Evolutionary conservation across 768 basidiomycete species (phyloP).

Genomic region (Tricholoma matsutake): DNA sequence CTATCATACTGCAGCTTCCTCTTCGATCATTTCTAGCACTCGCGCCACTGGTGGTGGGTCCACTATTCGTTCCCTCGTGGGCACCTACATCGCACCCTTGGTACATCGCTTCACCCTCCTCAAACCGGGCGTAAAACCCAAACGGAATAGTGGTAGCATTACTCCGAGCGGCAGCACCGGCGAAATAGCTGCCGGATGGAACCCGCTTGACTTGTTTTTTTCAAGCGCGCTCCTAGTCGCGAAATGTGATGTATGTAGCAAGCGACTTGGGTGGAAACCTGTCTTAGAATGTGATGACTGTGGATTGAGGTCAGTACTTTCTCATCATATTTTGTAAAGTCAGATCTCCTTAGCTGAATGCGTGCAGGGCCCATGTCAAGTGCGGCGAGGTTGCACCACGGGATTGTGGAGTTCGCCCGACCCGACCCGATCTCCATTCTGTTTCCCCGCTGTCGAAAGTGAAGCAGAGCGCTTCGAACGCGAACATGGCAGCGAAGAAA

Average conservation of each 20-base stretch:
- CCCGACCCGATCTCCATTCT: conserved; percentile 26
- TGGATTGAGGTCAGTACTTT: conserved; percentile 54
- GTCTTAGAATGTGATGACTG: conserved; percentile 89
- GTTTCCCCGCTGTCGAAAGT: conserved; percentile 39
- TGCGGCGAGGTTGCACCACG: conserved; percentile 81
- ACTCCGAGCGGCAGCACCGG: conserved; percentile 29
- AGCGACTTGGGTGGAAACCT: conserved; percentile 84
- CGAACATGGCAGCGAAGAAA: conserved; percentile 30
- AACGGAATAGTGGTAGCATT: conserved; percentile 28
- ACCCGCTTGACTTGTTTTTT: conserved; percentile 77
- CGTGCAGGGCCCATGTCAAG: conserved; percentile 72
- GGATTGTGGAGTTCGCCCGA: conserved; percentile 67
- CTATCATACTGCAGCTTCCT: conserved; percentile 59
- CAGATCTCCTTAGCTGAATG: conserved; percentile 7
- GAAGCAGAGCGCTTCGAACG: conserved; percentile 33
- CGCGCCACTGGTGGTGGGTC: conserved; percentile 78
- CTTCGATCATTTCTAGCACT: conserved; percentile 50
- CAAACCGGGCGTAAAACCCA: conserved; percentile 71
- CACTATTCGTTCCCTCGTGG: conserved; percentile 49
- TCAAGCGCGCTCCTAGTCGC: conserved; percentile 65
- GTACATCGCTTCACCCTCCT: conserved; percentile 87
- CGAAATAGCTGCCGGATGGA: conserved; percentile 50
- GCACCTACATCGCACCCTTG: conserved; percentile 43
- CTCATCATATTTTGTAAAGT: conserved; percentile 3
- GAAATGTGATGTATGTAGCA: conserved; percentile 81